Percentiles rank a stretch among this genome's conserved stretches.
These are phyloP conservation scores for Gigaspora rosea DNA, from an alignment of 192 early-diverging fungal genomes.

Conservation along the genomic window DNA sequence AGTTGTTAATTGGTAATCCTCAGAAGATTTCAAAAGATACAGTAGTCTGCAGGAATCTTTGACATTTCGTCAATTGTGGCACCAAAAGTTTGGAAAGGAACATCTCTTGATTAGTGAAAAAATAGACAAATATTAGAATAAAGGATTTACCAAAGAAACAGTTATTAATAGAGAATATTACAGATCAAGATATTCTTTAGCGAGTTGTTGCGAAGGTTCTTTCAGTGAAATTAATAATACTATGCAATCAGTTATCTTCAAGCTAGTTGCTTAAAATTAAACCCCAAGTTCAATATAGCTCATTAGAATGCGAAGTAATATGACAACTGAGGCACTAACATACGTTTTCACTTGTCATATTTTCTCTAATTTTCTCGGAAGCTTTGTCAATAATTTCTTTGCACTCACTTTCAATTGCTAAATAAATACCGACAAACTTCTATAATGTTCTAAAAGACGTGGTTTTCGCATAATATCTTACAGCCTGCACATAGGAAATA, in stretches of 20 bases:
- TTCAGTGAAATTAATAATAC: slow-evolving; percentile 48
- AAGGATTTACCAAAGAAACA: not conserved
- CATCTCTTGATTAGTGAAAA: slow-evolving; percentile 31
- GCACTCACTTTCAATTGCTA: slow-evolving; percentile 82
- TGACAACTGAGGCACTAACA: not conserved
- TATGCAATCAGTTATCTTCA: slow-evolving; percentile 54
- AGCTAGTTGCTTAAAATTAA: slow-evolving; percentile 39
- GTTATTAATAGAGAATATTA: slow-evolving; percentile 33
- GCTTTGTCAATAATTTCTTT: slow-evolving; percentile 75
- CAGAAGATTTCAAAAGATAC: not conserved
- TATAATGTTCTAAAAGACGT: slow-evolving; percentile 76
- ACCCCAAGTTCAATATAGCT: too few relatives aligned
- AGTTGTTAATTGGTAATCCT: not conserved
- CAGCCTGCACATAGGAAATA: slow-evolving; percentile 69
- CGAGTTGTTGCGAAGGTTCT: slow-evolving; percentile 44
- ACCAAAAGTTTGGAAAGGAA: slow-evolving; percentile 26
- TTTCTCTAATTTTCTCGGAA: slow-evolving; percentile 57
- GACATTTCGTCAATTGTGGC: slow-evolving; percentile 17
- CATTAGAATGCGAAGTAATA: too few relatives aligned
- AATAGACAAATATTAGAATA: not conserved
- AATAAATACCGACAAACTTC: slow-evolving; percentile 72
- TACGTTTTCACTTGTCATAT: slow-evolving; percentile 47
- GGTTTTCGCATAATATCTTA: slow-evolving; percentile 74
- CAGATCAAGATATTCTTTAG: slow-evolving; percentile 50
- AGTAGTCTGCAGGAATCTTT: not conserved